Evolutionary conservation across 177 flowering plant species (phyloP).

Genomic region (Vitis hybrid): DNA sequence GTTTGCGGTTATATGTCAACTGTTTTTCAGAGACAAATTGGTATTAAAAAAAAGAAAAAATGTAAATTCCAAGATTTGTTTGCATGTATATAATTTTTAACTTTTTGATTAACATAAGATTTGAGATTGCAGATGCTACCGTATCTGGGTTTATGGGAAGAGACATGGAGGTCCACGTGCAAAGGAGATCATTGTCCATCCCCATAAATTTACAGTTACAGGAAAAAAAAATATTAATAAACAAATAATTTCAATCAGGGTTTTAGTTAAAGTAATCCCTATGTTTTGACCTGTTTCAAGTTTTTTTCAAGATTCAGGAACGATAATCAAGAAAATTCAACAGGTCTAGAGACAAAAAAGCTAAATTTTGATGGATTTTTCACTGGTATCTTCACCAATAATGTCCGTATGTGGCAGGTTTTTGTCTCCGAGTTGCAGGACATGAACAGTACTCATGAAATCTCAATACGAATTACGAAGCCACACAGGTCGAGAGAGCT

Average conservation of each 20-base stretch:
- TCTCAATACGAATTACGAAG: no score
- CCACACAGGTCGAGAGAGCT: no score
- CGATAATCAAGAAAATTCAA: conserved; percentile 25
- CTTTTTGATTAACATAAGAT: conserved; percentile 6
- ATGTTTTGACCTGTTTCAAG: conserved; percentile 21
- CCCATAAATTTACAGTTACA: conserved; percentile 29
- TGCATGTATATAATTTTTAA: conserved; percentile 1
- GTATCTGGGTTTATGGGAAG: conserved; percentile 29
- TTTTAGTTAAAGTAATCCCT: background rate
- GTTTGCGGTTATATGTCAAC: background rate
- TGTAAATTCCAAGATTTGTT: conserved; percentile 1
- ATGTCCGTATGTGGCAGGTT: conserved; percentile 20
- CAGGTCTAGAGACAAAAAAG: background rate
- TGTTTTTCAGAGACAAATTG: background rate
- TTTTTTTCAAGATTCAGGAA: conserved; percentile 18
- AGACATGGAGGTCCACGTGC: conserved; percentile 59
- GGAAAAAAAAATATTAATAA: conserved; percentile 1
- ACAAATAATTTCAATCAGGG: background rate
- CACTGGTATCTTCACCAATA: background rate
- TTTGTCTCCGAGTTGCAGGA: conserved; percentile 18
- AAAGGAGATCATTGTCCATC: conserved; percentile 55
- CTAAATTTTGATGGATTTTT: no score
- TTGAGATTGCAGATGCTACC: conserved; percentile 22
- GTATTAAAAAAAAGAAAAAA: background rate
- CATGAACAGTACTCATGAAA: background rate